Evolutionary conservation across 1,284 basidiomycete species (phyloP).

Genomic region (Flammula alnicola): DNA sequence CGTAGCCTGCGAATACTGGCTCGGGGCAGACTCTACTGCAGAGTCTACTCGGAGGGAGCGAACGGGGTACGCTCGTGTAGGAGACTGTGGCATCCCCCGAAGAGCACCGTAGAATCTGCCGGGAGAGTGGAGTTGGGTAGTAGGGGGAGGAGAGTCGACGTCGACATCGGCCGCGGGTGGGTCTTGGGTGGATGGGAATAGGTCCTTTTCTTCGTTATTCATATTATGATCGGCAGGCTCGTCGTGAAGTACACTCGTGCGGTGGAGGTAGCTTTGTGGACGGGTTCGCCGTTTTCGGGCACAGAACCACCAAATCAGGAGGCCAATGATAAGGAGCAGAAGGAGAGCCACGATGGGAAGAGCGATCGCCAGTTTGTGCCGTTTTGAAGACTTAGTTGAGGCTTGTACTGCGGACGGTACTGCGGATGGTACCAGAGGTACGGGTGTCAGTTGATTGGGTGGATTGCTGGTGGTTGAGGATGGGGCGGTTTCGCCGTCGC

Average conservation of each 20-base stretch:
- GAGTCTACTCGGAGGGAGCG: not conserved
- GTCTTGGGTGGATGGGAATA: too few species aligned
- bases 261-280: not conserved
- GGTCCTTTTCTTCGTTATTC: not conserved
- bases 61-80: conserved; percentile 8
- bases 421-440: not conserved
- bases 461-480: not conserved
- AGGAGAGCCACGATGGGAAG: conserved; percentile 3
- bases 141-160: too few species aligned
- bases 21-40: not conserved
- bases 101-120: conserved; percentile 6
- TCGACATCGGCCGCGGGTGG: not conserved
- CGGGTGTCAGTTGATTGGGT: conserved; percentile 3
- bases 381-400: not conserved
- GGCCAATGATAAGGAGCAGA: not conserved
- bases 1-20: not conserved
- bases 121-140: not conserved
- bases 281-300: not conserved
- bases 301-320: not conserved
- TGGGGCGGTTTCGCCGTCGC: not conserved
- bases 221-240: not conserved
- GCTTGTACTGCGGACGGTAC: not conserved
- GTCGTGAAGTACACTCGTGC: too few species aligned
- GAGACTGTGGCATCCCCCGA: conserved; percentile 6
- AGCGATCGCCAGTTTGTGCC: conserved; percentile 1